Base-by-base conservation (phyloP, 2,329 filamentous ascomycete genomes). In the Beauveria pseudobassiana region DNA sequence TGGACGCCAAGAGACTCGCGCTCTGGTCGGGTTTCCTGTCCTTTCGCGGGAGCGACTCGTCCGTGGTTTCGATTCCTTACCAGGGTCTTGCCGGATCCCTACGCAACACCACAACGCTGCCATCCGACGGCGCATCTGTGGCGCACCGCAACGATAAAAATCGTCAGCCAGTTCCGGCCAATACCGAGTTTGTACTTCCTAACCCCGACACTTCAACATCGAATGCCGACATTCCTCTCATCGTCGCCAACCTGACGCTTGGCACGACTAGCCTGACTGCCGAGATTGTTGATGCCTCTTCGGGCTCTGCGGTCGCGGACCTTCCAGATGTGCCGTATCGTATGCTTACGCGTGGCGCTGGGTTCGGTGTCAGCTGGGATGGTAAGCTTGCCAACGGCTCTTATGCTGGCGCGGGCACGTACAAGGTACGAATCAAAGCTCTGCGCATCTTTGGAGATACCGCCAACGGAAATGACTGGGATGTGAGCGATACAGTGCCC, bases 401-500 rank as follows among this genome's bases (percentile, higher is more conserved):
- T 1, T 78, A 76, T 54, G 78, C 73, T 5, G 73, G 76, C 6
- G 70, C 71, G 6, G 79, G 78, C 14, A 63, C 64, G 8, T 81
- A 82, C 71, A 76, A 74, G 69, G 69, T 80, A 45, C 70, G 67
- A 3, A 68, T 80, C 61, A 74, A 74, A 66, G 74, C 77, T 20
- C 69, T 81, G 61, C 75, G 74, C 64, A 72, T 80, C 62, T 78
- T 76, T 61, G 78, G 79, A 5, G 71, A 80, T 61, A 64, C 68
- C 9, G 64, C 69, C 3, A 67, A 72, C 62, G 60, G 66, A 0
- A 67, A 67, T 3, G 76, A 80, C 60, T 80, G 77, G 64, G 77
- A 80, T 42, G 62, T 66, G 1, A 64, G 65, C 8, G 72, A 76
- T 65, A 73, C 75, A 16, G 67, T 66, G 2, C 68, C 67, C 9